phyloP scores from a whole-genome alignment of 495 filamentous ascomycete species.

The Glonium stellatum region DNA sequence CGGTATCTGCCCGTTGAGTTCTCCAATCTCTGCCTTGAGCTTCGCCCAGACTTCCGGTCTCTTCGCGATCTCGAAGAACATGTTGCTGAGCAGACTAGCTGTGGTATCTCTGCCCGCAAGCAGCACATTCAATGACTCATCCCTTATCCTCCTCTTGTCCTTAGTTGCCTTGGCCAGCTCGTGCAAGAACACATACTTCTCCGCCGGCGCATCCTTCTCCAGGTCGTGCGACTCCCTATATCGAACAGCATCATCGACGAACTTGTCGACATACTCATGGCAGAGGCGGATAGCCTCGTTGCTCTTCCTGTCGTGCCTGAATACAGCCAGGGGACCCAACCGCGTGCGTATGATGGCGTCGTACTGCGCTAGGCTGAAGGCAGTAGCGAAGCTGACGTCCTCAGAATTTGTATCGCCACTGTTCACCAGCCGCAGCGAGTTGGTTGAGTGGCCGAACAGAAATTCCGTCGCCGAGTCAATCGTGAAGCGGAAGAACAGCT shows the following conservation, averaged over 20 bases:
- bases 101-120: conserved; percentile 41
- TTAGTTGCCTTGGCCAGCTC: conserved; percentile 36
- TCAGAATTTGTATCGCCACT: conserved; percentile 7
- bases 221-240: conserved; percentile 14
- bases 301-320: conserved; percentile 25
- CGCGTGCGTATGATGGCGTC: conserved; percentile 14
- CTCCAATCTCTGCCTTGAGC: conserved; percentile 26
- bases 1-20: conserved; percentile 23
- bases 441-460: conserved; percentile 55
- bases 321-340: conserved; percentile 4
- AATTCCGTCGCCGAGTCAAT: conserved; percentile 69
- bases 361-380: conserved; percentile 24
- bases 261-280: conserved; percentile 46
- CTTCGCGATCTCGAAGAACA: conserved; percentile 28
- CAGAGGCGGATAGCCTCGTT: conserved; percentile 40
- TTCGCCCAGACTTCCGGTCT: conserved; percentile 29
- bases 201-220: conserved; percentile 15
- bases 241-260: conserved; percentile 33
- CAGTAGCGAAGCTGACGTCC: conserved; percentile 24
- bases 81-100: conserved; percentile 35
- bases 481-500: conserved; percentile 58
- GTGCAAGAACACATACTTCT: conserved; percentile 37
- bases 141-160: conserved; percentile 31
- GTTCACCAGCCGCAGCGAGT: conserved; percentile 33
- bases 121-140: conserved; percentile 36